These are phyloP conservation scores for Discostella stelligeroides DNA, from an alignment of 108 stramenopile species.

Conservation along the genomic window DNA sequence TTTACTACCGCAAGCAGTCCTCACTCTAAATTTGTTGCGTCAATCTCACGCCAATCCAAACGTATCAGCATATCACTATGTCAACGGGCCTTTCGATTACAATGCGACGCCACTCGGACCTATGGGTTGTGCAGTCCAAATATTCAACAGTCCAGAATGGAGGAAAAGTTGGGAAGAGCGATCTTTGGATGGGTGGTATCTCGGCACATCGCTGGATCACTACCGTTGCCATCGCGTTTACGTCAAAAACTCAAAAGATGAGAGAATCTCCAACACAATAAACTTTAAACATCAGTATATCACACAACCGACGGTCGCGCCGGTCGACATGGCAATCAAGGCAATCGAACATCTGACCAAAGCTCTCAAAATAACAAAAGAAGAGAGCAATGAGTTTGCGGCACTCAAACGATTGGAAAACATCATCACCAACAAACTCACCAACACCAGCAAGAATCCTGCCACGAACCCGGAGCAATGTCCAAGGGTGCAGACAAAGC, in stretches of 20 bases:
- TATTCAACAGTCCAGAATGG: too few species aligned
- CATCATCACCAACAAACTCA: not conserved
- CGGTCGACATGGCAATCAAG: not conserved
- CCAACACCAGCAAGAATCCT: too few species aligned
- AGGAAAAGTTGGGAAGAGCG: not conserved
- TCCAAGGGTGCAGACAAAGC: too few species aligned
- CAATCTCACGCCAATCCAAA: not conserved
- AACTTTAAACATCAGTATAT: not conserved
- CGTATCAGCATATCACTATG: not conserved
- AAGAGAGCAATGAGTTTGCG: not conserved
- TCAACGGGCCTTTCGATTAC: too few species aligned
- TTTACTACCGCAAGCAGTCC: too few species aligned
- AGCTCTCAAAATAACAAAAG: not conserved
- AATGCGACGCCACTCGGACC: too few species aligned
- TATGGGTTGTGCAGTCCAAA: not conserved
- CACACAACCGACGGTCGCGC: not conserved
- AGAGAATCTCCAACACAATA: not conserved
- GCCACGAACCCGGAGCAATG: too few species aligned
- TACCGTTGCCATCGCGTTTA: not conserved
- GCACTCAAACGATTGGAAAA: too few species aligned
- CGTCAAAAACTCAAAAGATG: not conserved
- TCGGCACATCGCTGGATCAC: not conserved
- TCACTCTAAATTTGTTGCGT: not conserved
- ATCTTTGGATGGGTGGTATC: not conserved
- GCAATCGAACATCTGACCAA: not conserved